These are phyloP conservation scores for Pholiota molesta DNA, from an alignment of 768 basidiomycete species.

Conservation along the genomic window DNA sequence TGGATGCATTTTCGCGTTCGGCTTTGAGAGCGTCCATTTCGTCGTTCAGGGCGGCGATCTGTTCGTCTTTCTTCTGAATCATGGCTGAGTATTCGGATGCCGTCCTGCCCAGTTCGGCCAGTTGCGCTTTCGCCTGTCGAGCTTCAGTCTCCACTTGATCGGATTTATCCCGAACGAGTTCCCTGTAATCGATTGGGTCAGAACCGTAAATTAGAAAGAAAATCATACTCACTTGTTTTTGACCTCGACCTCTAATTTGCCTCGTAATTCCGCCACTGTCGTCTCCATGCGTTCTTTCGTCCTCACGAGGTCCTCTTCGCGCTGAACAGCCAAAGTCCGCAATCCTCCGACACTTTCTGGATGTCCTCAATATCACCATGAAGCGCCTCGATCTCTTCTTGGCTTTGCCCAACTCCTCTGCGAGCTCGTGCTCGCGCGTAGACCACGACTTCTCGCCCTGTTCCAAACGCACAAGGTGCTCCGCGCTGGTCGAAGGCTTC, in stretches of 20 bases:
- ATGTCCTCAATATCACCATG: conserved; percentile 63
- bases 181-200: conserved; percentile 43
- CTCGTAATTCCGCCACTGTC: conserved; percentile 67
- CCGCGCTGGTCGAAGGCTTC: conserved; percentile 82
- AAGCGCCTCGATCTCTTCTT: conserved; percentile 61
- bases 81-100: conserved; percentile 74
- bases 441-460: conserved; percentile 71
- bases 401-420: conserved; percentile 59
- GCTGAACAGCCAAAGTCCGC: conserved; percentile 64
- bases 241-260: conserved; percentile 66
- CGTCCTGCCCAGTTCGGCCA: conserved; percentile 76
- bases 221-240: conserved; percentile 56
- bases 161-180: conserved; percentile 58
- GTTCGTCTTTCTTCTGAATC: conserved; percentile 78
- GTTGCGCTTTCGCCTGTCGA: conserved; percentile 74
- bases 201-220: not conserved
- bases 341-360: conserved; percentile 71
- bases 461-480: conserved; percentile 84
- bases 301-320: conserved; percentile 79
- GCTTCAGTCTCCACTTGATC: conserved; percentile 69
- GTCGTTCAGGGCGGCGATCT: conserved; percentile 54
- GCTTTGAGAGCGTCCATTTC: conserved; percentile 57
- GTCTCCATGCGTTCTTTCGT: conserved; percentile 76
- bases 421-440: conserved; percentile 63
- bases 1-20: conserved; percentile 56